Conservation (phyloP, 2,329 filamentous ascomycete species). For the Neofusicoccum parvum region DNA sequence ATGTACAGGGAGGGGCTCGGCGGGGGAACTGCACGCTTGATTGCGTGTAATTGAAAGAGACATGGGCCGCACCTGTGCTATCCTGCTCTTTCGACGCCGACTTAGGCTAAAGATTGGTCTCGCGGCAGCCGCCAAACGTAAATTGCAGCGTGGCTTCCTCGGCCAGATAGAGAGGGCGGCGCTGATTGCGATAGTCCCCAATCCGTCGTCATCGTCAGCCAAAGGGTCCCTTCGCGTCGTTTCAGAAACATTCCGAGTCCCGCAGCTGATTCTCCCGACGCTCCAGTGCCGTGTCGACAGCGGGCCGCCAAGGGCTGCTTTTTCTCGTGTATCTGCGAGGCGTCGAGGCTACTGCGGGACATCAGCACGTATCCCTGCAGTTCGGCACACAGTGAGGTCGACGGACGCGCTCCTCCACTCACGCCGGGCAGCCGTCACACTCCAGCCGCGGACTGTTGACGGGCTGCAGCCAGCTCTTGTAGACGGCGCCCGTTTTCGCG, state of each 20-base stretch:
- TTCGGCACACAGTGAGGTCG: conserved; percentile 14
- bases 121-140: conserved; percentile 15
- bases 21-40: neutral
- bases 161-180: neutral
- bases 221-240: conserved; percentile 5
- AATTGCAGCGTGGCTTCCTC: neutral
- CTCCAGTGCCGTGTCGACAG: conserved; percentile 11
- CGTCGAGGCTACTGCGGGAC: conserved; percentile 21
- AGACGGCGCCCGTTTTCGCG: conserved; percentile 9
- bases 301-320: conserved; percentile 15
- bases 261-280: conserved; percentile 18
- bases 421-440: conserved; percentile 7
- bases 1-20: neutral
- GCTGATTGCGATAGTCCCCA: conserved; percentile 3
- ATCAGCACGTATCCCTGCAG: conserved; percentile 16
- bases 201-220: conserved; percentile 9
- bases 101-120: conserved; percentile 13
- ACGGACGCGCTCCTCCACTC: conserved; percentile 1
- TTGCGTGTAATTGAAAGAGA: neutral
- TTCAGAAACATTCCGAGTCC: conserved; percentile 22
- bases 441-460: conserved; percentile 14
- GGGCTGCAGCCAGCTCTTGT: conserved; percentile 7
- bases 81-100: conserved; percentile 1
- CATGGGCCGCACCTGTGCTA: neutral
- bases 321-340: conserved; percentile 13